Evolutionary conservation across 768 basidiomycete genomes (phyloP), one percentile per base, ranked within the genome.

Genomic region (Leucosporidium creatinivorum): DNA sequence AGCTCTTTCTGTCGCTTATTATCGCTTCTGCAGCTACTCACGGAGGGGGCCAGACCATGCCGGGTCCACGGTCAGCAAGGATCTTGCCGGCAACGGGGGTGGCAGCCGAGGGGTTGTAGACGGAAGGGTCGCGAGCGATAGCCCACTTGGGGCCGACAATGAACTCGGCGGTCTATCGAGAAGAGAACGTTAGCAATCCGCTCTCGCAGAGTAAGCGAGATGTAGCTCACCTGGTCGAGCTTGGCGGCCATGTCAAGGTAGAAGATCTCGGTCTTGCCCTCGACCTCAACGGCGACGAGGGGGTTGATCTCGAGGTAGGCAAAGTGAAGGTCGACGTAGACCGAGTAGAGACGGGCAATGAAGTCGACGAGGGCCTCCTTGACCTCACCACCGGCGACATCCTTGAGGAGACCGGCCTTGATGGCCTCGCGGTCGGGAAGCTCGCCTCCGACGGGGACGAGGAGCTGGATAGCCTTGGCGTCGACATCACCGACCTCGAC

Each of bases 231-330:
- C 81, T 98, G 96, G 78, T 99, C 96, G 72, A 99, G 88, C 83
- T 98, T 99, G 75, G 94, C 96, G 51, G 96, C 96, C 94, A 99
- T 98, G 79, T 99, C 94, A 70, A 99, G 87, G 82, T 93, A 97
- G 80, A 89, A 88, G 75, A 98, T 91, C 70, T 85, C 85, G 51
- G 88, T 86, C 67, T 84, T 85, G 74, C 83, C 83, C 73, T 83
- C 81, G 71, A 84, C 86, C 78, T 96, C 93, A 75, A 97, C 86
- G 77, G 91, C 89, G 76, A 98, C 87, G 63, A 99, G 86, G 52
- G 96, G 96, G 84, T 98, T 99, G 81, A 99, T 99, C 81, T 98
- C 94, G 77, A 99, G 91, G 82, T 99, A 98, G 26, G 96, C 92
- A 78, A 97, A 99, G 84, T 99, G 96, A 62, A 98, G 88, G 79